A percentile compares a stretch with the other conserved stretches of the same genome.
These are phyloP conservation scores for Neurospora sp. DNA, from an alignment of 2,329 filamentous ascomycete genomes.

Conservation along the genomic window DNA sequence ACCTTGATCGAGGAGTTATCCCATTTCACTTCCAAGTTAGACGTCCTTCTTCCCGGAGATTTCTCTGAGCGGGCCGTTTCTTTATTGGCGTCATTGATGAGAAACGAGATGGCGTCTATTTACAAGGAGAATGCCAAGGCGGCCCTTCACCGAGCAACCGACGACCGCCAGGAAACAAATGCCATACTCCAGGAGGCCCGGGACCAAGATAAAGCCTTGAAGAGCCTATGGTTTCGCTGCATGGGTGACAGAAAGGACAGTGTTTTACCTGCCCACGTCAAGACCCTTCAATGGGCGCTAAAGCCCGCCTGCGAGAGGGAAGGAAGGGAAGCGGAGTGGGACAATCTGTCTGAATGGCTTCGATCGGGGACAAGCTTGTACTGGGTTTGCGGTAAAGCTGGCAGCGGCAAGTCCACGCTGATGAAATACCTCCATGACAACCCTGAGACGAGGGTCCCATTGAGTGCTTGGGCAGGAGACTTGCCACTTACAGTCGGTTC, in stretches of 20 bases:
- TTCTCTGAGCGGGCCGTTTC: background rate
- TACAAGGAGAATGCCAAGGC: background rate
- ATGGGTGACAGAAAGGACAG: slow-evolving; percentile 7
- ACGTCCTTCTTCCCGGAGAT: slow-evolving; percentile 1
- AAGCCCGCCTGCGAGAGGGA: background rate
- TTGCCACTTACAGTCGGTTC: slow-evolving; percentile 7
- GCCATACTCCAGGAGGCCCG: background rate
- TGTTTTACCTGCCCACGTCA: slow-evolving; percentile 1
- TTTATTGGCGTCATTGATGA: background rate
- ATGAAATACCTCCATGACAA: slow-evolving; percentile 18
- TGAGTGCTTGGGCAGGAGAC: slow-evolving; percentile 10
- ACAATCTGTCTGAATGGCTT: slow-evolving; percentile 7
- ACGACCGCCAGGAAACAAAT: background rate
- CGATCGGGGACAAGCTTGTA: slow-evolving; percentile 3
- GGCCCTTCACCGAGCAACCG: background rate
- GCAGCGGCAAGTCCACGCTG: slow-evolving; percentile 20
- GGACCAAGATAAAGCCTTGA: background rate
- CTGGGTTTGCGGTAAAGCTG: slow-evolving; percentile 18
- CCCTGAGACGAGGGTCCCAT: slow-evolving; percentile 1
- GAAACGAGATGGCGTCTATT: background rate
- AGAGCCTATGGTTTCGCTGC: slow-evolving; percentile 10
- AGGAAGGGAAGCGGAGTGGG: background rate
- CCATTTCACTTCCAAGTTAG: slow-evolving; percentile 12
- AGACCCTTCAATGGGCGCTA: slow-evolving; percentile 7
- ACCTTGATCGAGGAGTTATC: slow-evolving; percentile 7